These are phyloP conservation scores for Diplodia corticola DNA, from an alignment of 2,329 filamentous ascomycete species.

Conservation along the genomic window DNA sequence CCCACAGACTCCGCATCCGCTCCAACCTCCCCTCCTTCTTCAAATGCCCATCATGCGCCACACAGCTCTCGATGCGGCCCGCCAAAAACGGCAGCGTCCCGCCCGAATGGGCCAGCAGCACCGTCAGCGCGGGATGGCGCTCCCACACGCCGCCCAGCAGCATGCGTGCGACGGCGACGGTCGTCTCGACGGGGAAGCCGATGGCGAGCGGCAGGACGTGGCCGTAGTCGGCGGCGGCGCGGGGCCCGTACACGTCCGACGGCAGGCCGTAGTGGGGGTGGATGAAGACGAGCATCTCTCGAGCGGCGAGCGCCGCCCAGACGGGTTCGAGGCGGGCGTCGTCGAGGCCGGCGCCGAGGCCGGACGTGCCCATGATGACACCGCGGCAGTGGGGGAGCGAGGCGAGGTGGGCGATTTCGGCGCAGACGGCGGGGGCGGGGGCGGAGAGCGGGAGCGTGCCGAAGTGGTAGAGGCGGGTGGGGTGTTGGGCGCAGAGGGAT, in stretches of 20 bases:
- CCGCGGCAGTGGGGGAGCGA: conserved; percentile 69
- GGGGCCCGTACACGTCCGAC: conserved; percentile 73
- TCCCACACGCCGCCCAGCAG: conserved; percentile 85
- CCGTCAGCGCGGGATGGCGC: conserved; percentile 64
- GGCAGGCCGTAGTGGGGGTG: conserved; percentile 93
- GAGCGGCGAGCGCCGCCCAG: conserved; percentile 67
- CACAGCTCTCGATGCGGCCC: conserved; percentile 83
- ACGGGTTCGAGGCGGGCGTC: conserved; percentile 72
- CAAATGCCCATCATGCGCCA: conserved; percentile 77
- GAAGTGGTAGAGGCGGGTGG: conserved; percentile 77
- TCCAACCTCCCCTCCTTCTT: conserved; percentile 61
- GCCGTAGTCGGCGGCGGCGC: conserved; percentile 71
- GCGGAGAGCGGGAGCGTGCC: conserved; percentile 77
- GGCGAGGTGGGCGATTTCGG: conserved; percentile 64
- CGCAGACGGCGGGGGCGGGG: conserved; percentile 58
- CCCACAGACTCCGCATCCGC: conserved; percentile 62
- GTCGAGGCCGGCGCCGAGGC: conserved; percentile 75
- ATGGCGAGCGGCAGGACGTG: conserved; percentile 84
- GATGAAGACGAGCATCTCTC: conserved; percentile 70
- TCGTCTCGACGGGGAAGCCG: conserved; percentile 90
- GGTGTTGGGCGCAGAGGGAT: conserved; percentile 64
- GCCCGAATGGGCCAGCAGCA: conserved; percentile 84
- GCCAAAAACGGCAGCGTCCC: conserved; percentile 87
- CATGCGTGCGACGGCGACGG: conserved; percentile 86
- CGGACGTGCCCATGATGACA: conserved; percentile 85